Evolutionary conservation across 2,329 filamentous ascomycete species (phyloP), one percentile per base, ranked within the genome.

Genomic region (Arthrobotrys sphaeroides): DNA sequence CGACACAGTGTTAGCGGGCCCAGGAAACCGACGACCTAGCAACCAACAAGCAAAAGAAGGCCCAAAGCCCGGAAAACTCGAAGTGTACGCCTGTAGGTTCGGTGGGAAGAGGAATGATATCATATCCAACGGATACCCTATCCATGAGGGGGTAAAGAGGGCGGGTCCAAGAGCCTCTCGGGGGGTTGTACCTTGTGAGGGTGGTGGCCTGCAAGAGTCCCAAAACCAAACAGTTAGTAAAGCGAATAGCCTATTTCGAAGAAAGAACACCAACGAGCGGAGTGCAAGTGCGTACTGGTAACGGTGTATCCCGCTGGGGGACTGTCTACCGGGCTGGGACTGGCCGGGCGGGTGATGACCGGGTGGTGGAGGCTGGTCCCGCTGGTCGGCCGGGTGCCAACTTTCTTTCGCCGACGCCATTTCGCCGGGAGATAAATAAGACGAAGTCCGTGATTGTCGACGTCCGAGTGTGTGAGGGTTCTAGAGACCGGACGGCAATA

Each of bases 381-480:
- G 64, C 26, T 75, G 72, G 72, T 69, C 72, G 57, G 72, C 72
- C 40, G 64, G 72, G 40, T 75, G 64, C 72, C 72, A 75, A 47
- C 72, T 66, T 43, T 75, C 72, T 53, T 75, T 75, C 24, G 57
- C 72, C 43, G 69, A 66, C 62, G 70, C 65, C 72, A 75, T 75
- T 65, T 49, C 45, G 55, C 26, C 43, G 31, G 26, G 62, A 36
- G 55, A 62, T 20, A 7, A 33, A 20, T 45, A 22, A 53, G 7
- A 33, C 31, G 47, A 33, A 9, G 31, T 60, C 51, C 57, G 40
- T 38, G 42, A 51, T 38, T 42, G 33, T 53, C 18, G 51, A 38
- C n/a, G 51, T 24, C 51, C 51, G 51, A 55, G 31, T 55, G 51
- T 10, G 18, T 31, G 38, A 24, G 4, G 12, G n/a, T n/a, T 18